A percentile compares a stretch with the other conserved stretches of the same genome.
These are phyloP conservation scores for Strobilomyces confusus DNA, from an alignment of 768 basidiomycete species.

Conservation along the genomic window DNA sequence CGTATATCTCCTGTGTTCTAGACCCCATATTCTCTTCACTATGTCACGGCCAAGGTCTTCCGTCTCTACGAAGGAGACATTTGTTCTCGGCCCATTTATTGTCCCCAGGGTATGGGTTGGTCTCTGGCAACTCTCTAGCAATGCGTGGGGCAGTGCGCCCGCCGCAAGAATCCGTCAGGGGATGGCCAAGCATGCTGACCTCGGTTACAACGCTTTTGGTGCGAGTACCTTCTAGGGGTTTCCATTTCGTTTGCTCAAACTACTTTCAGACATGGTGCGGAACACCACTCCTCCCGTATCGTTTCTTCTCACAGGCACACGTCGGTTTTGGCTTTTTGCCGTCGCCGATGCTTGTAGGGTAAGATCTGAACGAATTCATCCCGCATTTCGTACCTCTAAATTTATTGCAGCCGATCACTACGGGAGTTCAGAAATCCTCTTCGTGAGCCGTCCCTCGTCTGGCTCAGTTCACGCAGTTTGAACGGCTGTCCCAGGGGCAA, in stretches of 20 bases:
- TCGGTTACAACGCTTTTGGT: conserved; percentile 50
- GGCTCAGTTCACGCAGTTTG: not conserved
- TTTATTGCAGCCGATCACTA: conserved; percentile 72
- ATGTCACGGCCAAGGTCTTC: conserved; percentile 22
- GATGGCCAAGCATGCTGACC: conserved; percentile 60
- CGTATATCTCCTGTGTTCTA: conserved; percentile 8
- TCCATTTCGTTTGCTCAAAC: conserved; percentile 9
- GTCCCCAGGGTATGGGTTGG: conserved; percentile 72
- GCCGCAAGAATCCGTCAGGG: conserved; percentile 59
- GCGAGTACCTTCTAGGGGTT: conserved; percentile 14
- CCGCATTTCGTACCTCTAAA: conserved; percentile 7
- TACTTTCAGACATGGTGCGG: conserved; percentile 52
- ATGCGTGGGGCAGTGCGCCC: conserved; percentile 78
- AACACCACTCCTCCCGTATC: conserved; percentile 6
- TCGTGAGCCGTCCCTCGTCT: conserved; percentile 43
- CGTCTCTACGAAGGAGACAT: conserved; percentile 37
- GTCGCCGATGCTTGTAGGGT: conserved; percentile 23
- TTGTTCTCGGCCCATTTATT: conserved; percentile 51
- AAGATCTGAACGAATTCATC: conserved; percentile 5
- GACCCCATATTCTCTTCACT: conserved; percentile 4
- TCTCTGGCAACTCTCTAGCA: conserved; percentile 83
- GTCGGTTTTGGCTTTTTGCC: not conserved
- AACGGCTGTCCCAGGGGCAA: conserved; percentile 53
- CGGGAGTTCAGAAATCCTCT: conserved; percentile 77
- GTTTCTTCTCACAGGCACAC: conserved; percentile 15